phyloP scores from a whole-genome alignment of 106 monocot genomes.

The Dioscorea dumetorum region DNA sequence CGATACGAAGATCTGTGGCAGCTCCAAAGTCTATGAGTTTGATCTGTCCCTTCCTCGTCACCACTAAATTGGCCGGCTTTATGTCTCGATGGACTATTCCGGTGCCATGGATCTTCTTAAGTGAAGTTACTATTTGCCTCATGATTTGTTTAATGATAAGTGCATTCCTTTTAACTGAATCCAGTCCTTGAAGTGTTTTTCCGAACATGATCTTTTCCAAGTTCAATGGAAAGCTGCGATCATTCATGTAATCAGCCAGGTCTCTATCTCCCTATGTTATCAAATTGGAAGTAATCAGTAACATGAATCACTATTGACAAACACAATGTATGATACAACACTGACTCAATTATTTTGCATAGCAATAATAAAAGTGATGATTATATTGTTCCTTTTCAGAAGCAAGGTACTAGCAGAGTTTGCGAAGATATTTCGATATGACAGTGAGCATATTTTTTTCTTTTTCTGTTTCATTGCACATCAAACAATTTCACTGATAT shows the following conservation, averaged over 20 bases:
- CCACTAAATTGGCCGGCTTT: conserved; percentile 83
- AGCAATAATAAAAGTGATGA: too few relatives aligned
- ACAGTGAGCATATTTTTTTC: too few relatives aligned
- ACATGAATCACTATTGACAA: too few relatives aligned
- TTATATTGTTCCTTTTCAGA: too few relatives aligned
- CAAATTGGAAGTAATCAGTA: too few relatives aligned
- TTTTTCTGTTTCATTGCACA: too few relatives aligned
- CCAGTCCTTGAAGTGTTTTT: conserved; percentile 57
- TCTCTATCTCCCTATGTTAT: conserved; percentile 60
- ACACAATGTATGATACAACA: too few relatives aligned
- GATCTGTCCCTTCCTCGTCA: conserved; percentile 77
- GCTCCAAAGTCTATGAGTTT: conserved; percentile 97
- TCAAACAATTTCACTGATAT: too few relatives aligned
- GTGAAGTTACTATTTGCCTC: conserved; percentile 85
- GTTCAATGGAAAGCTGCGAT: conserved; percentile 67
- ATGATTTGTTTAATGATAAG: conserved; percentile 87
- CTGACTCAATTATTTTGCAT: too few relatives aligned
- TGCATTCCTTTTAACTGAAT: conserved; percentile 57
- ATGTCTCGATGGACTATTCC: conserved; percentile 97
- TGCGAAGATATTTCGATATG: too few relatives aligned
- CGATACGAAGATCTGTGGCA: conserved; percentile 89
- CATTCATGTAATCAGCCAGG: conserved; percentile 68
- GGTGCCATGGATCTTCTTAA: conserved; percentile 69
- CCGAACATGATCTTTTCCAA: conserved; percentile 80
- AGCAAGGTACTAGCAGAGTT: too few relatives aligned